Percentiles rank a stretch among this genome's conserved stretches.
Conservation (phyloP, 495 filamentous ascomycete species). For the Xeromyces bisporus region DNA sequence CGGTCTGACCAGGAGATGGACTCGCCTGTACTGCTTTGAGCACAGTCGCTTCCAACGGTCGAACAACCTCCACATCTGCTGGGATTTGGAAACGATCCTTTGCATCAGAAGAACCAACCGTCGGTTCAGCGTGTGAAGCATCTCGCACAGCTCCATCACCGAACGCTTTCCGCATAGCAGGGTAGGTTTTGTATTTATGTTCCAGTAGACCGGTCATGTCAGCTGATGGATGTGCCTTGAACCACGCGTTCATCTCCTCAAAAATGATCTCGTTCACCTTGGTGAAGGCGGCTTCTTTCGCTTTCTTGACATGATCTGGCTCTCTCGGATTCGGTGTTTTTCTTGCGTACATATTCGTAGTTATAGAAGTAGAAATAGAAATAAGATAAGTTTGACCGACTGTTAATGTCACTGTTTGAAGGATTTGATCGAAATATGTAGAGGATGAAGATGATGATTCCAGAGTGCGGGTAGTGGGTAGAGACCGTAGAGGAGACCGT, state of each 20-base stretch:
- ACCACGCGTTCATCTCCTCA: slow-evolving; percentile 1
- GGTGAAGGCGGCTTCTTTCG: background rate
- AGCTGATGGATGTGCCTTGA: slow-evolving; percentile 2
- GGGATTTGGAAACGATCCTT: slow-evolving; percentile 15
- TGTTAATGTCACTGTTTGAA: too few relatives aligned
- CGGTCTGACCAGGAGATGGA: slow-evolving; percentile 2
- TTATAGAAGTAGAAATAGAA: too few relatives aligned
- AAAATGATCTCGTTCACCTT: background rate
- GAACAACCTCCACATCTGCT: slow-evolving; percentile 12
- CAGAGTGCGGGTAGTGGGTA: too few relatives aligned
- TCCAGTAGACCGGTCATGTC: slow-evolving; percentile 4
- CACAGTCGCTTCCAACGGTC: slow-evolving; percentile 9
- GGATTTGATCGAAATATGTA: background rate
- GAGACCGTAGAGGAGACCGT: too few relatives aligned
- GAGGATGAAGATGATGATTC: background rate
- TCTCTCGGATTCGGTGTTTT: background rate
- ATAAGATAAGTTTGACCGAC: background rate
- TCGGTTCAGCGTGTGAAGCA: background rate
- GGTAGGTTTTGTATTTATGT: slow-evolving; percentile 2
- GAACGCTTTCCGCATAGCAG: slow-evolving; percentile 3
- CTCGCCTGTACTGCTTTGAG: slow-evolving; percentile 5
- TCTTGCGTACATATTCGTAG: background rate
- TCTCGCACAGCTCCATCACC: slow-evolving; percentile 2
- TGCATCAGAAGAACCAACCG: slow-evolving; percentile 2
- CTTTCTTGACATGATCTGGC: background rate